Conservation (phyloP, 192 early-diverging fungal genomes). For the Spizellomyces sp. region DNA sequence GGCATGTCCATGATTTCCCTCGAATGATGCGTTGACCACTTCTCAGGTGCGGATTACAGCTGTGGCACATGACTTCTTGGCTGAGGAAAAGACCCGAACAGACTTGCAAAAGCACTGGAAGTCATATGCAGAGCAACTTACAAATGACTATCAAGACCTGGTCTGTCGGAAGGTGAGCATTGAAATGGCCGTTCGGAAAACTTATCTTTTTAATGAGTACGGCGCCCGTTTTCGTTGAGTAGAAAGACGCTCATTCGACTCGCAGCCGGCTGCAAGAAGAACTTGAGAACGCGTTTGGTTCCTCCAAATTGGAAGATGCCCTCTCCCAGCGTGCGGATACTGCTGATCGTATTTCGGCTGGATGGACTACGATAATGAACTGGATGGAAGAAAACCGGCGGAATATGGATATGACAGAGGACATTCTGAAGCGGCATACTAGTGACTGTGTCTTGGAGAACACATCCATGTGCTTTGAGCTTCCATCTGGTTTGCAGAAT, state of each 20-base stretch:
- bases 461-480: not conserved
- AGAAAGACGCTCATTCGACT: too few relatives aligned
- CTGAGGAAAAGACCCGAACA: not conserved
- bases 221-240: too few relatives aligned
- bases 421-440: conserved; percentile 1
- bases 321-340: too few relatives aligned
- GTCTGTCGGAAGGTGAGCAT: not conserved
- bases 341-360: too few relatives aligned
- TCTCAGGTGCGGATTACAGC: not conserved
- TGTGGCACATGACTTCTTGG: not conserved
- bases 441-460: not conserved
- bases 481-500: not conserved
- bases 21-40: not conserved
- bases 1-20: not conserved
- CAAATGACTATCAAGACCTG: not conserved
- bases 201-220: too few relatives aligned
- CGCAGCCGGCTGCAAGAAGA: too few relatives aligned
- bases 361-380: not conserved
- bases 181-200: too few relatives aligned
- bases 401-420: not conserved
- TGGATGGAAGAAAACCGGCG: not conserved
- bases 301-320: too few relatives aligned
- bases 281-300: too few relatives aligned
- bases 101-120: not conserved
- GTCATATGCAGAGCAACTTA: not conserved